Conservation (phyloP, 2,329 filamentous ascomycete genomes). For the Sporothrix brasiliensis region DNA sequence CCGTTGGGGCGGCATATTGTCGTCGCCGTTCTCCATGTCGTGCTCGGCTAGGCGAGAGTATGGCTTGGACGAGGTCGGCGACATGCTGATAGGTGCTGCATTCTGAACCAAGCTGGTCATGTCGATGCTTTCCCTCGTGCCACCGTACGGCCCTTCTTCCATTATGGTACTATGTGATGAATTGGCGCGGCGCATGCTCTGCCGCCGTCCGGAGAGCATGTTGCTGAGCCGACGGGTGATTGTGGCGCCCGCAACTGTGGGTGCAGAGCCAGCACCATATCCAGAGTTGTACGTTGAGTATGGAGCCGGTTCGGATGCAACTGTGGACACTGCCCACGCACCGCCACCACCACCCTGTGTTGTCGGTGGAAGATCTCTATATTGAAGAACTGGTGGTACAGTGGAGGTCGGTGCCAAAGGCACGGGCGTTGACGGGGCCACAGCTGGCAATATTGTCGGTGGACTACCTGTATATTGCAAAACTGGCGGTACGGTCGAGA, state of each 20-base stretch:
- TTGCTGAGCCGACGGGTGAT: constrained; percentile 28
- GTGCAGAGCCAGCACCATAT: constrained; percentile 18
- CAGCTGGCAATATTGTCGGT: neutral
- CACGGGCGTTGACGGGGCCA: neutral
- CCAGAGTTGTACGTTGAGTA: constrained; percentile 29
- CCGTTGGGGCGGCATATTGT: constrained; percentile 32
- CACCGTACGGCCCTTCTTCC: constrained; percentile 42
- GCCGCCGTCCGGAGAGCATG: constrained; percentile 28
- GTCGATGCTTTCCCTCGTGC: constrained; percentile 40
- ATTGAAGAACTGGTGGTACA: constrained; percentile 12
- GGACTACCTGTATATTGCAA: neutral
- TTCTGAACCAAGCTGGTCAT: constrained; percentile 47
- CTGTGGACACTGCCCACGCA: neutral
- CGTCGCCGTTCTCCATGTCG: constrained; percentile 40
- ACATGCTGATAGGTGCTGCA: constrained; percentile 47
- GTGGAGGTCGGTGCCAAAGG: neutral
- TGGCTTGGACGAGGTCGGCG: constrained; percentile 30
- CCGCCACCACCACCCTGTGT: constrained; percentile 1
- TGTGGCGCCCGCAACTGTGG: constrained; percentile 1
- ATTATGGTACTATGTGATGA: constrained; percentile 41
- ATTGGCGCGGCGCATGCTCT: constrained; percentile 30
- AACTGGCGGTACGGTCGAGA: neutral
- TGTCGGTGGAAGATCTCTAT: neutral
- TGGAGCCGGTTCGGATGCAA: constrained; percentile 14
- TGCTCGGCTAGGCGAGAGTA: constrained; percentile 43